A percentile compares a stretch with the other conserved stretches of the same genome.
phyloP scores from a whole-genome alignment of 176 grass and related monocot species.

The Elaeis guineensis region DNA sequence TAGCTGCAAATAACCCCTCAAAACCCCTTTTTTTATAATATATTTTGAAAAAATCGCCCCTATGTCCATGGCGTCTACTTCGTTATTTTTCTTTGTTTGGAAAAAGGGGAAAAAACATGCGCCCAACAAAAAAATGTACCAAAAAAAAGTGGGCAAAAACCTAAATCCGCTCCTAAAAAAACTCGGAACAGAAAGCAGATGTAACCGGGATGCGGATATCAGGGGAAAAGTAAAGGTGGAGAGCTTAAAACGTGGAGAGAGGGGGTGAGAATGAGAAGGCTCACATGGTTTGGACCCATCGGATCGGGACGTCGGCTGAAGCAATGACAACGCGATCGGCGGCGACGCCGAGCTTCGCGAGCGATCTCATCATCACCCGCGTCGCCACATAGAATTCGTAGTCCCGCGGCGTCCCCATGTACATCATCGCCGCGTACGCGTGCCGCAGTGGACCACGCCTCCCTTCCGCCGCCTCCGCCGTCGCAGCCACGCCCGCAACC shows the following conservation, averaged over 20 bases:
- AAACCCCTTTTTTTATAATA: too few relatives aligned
- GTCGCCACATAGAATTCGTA: conserved; percentile 97
- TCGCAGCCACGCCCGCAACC: not conserved
- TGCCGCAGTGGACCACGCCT: conserved; percentile 10
- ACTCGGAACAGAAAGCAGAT: too few relatives aligned
- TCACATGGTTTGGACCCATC: conserved; percentile 68
- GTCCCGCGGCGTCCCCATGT: conserved; percentile 87
- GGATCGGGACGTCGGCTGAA: conserved; percentile 59
- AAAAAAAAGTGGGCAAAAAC: too few relatives aligned
- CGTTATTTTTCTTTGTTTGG: too few relatives aligned
- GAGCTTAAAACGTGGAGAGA: not conserved
- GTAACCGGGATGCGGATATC: too few relatives aligned
- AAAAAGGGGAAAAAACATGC: too few relatives aligned
- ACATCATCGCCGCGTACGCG: conserved; percentile 91
- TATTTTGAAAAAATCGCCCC: too few relatives aligned
- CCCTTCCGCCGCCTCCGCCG: conserved; percentile 4
- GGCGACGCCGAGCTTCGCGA: conserved; percentile 31
- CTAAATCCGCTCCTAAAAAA: too few relatives aligned
- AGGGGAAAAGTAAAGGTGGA: too few relatives aligned
- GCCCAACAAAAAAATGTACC: too few relatives aligned
- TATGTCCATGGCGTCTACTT: too few relatives aligned
- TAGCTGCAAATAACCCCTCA: too few relatives aligned
- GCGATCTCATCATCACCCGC: conserved; percentile 84
- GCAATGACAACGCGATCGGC: conserved; percentile 77
- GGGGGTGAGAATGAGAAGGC: not conserved